These are phyloP conservation scores for Epichloe sp. DNA, from an alignment of 2,329 filamentous ascomycete species.

Conservation along the genomic window DNA sequence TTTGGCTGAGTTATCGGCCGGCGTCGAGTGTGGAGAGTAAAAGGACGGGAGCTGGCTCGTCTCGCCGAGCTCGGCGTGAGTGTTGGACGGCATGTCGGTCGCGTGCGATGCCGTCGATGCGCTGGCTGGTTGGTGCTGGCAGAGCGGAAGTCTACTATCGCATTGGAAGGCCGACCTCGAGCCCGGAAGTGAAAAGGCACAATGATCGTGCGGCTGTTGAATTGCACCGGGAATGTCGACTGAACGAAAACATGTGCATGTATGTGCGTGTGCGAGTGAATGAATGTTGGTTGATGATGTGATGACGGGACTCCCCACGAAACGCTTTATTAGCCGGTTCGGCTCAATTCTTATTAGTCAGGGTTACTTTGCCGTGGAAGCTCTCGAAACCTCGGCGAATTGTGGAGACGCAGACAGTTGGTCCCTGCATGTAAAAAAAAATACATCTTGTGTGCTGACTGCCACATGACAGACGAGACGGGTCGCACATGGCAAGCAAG, in stretches of 20 bases:
- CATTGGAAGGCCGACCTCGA: neutral
- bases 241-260: neutral
- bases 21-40: conserved; percentile 29
- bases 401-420: neutral
- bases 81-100: conserved; percentile 4
- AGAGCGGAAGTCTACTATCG: neutral
- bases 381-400: conserved; percentile 1
- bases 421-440: no score
- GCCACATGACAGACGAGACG: no score
- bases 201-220: neutral
- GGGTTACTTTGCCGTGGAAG: neutral
- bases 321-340: neutral
- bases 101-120: neutral
- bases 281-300: neutral
- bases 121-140: neutral
- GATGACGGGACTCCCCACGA: neutral
- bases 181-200: neutral
- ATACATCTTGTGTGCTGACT: no score
- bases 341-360: conserved; percentile 3
- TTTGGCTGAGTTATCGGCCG: conserved; percentile 11
- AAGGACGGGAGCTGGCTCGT: conserved; percentile 30
- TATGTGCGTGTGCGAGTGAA: no score
- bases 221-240: neutral
- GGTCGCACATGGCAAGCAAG: no score
- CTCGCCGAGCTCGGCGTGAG: conserved; percentile 9